Evolutionary conservation across 2,329 filamentous ascomycete species (phyloP).

Genomic region (Penicillium freii): DNA sequence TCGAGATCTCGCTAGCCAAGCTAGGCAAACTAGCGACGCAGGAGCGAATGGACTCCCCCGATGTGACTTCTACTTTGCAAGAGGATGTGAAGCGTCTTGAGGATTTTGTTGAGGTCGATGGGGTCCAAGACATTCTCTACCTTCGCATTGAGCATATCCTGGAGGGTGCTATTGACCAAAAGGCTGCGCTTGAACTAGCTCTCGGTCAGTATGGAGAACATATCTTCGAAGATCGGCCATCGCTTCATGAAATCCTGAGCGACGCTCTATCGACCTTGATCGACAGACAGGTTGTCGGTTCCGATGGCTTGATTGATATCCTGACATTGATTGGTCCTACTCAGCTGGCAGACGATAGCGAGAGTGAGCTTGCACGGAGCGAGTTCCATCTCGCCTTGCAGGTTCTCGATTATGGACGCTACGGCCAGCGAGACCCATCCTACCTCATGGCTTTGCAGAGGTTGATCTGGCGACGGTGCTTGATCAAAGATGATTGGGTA

Average conservation of each 20-base stretch:
- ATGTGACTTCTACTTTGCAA: constrained; percentile 40
- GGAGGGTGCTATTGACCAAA: constrained; percentile 71
- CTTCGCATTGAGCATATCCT: constrained; percentile 67
- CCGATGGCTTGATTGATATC: constrained; percentile 57
- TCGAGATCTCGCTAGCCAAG: constrained; percentile 86
- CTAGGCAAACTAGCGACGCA: constrained; percentile 68
- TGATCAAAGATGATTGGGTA: constrained; percentile 81
- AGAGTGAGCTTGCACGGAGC: constrained; percentile 50
- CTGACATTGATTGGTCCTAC: constrained; percentile 73
- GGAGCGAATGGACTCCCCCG: constrained; percentile 29
- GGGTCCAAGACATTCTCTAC: constrained; percentile 77
- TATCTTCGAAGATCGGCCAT: constrained; percentile 58
- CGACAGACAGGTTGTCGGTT: constrained; percentile 64
- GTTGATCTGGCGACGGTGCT: constrained; percentile 80
- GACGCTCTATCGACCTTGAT: constrained; percentile 69
- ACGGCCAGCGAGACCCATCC: constrained; percentile 51
- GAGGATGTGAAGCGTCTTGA: constrained; percentile 55
- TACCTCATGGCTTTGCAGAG: constrained; percentile 30
- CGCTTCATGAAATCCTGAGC: constrained; percentile 69
- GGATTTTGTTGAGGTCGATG: constrained; percentile 65
- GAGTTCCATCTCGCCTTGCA: constrained; percentile 75
- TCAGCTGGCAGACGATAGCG: constrained; percentile 45
- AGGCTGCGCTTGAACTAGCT: constrained; percentile 73
- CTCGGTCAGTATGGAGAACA: constrained; percentile 63
- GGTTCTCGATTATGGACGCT: constrained; percentile 53